phyloP scores from a whole-genome alignment of 208 protist species.

The Trypanosoma avium region DNA sequence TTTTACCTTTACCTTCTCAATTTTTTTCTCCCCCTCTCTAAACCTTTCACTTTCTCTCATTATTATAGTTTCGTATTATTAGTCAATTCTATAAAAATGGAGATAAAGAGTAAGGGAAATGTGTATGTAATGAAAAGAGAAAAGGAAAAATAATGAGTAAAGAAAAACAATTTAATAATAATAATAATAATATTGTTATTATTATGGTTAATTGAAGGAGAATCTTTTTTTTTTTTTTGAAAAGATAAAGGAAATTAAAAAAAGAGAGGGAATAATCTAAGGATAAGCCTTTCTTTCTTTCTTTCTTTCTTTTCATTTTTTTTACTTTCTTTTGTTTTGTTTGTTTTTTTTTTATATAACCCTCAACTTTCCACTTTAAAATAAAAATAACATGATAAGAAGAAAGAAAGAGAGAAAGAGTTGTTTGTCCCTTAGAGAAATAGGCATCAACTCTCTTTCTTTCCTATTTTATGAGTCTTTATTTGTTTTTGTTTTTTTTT shows the following conservation, averaged over 20 bases:
- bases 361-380: no score
- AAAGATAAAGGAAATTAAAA: neutral
- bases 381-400: no score
- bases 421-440: no score
- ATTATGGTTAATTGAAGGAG: no score
- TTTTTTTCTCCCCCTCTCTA: neutral
- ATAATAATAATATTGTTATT: no score
- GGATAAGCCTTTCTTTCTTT: neutral
- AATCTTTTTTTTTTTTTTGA: no score
- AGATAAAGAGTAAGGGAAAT: neutral
- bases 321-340: constrained; percentile 5
- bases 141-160: constrained; percentile 3
- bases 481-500: constrained; percentile 22
- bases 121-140: neutral
- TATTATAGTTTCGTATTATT: no score
- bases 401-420: no score
- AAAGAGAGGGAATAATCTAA: neutral
- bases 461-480: no score
- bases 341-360: neutral
- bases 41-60: no score
- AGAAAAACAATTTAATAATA: neutral
- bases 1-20: neutral
- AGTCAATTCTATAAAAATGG: neutral
- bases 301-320: constrained; percentile 17
- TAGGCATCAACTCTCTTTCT: no score